phyloP scores from a whole-genome alignment of 495 filamentous ascomycete species.

The Astrocystis sublimbata region DNA sequence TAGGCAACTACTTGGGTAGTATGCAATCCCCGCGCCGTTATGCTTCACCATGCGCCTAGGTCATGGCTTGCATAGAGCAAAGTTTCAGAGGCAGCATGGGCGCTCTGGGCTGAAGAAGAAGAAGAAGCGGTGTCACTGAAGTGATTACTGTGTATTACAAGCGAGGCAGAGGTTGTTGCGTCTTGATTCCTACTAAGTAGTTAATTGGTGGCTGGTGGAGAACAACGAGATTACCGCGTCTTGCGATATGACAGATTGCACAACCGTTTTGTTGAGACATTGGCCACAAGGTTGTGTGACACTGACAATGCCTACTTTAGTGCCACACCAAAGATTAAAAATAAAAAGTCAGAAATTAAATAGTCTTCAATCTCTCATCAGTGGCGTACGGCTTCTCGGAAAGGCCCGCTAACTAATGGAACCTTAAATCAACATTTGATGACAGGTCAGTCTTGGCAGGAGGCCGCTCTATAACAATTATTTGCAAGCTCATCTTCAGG shows the following conservation, averaged over 20 bases:
- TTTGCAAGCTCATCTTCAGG: background rate
- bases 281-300: background rate
- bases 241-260: conserved; percentile 4
- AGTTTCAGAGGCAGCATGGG: conserved; percentile 1
- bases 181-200: background rate
- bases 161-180: background rate
- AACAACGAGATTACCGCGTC: conserved; percentile 5
- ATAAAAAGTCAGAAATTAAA: no score
- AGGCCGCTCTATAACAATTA: background rate
- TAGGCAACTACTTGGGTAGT: no score
- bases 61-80: background rate
- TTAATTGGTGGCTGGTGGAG: background rate
- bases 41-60: background rate
- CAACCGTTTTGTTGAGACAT: background rate
- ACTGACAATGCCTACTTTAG: background rate
- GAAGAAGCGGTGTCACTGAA: background rate
- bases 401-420: conserved; percentile 14
- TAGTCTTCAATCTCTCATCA: background rate
- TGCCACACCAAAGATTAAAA: no score
- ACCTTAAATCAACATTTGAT: conserved; percentile 6
- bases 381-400: conserved; percentile 15
- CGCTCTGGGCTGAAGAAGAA: background rate
- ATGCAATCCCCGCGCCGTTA: background rate
- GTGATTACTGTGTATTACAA: background rate
- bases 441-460: conserved; percentile 9